Evolutionary conservation across 2,329 filamentous ascomycete species (phyloP).

Genomic region (Aureobasidium sp.): DNA sequence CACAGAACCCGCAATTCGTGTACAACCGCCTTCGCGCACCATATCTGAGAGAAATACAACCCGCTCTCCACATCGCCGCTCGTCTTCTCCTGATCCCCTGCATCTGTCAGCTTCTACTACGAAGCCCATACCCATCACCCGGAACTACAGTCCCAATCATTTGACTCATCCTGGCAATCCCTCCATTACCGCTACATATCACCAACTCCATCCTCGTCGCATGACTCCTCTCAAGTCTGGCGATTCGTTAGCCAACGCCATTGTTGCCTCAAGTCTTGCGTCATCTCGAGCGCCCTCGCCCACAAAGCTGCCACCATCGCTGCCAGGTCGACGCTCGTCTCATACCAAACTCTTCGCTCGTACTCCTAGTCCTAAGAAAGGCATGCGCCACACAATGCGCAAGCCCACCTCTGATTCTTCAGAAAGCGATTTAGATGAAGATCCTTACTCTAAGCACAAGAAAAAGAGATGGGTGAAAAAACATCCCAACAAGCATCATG

Average conservation of each 20-base stretch:
- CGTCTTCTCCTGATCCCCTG: conserved; percentile 28
- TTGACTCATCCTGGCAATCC: conserved; percentile 37
- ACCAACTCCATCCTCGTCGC: conserved; percentile 29
- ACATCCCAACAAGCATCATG: conserved; percentile 66
- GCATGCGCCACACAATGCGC: conserved; percentile 61
- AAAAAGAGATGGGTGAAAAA: conserved; percentile 52
- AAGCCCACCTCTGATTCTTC: conserved; percentile 33
- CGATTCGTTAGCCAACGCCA: conserved; percentile 63
- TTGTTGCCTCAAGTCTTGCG: conserved; percentile 67
- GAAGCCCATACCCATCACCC: conserved; percentile 44
- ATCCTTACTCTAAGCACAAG: conserved; percentile 44
- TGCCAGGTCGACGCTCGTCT: conserved; percentile 16
- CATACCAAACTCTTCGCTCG: conserved; percentile 30
- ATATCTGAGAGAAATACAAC: background rate
- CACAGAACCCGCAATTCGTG: background rate
- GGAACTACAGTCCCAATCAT: conserved; percentile 63
- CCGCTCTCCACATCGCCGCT: background rate
- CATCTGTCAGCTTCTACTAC: conserved; percentile 28
- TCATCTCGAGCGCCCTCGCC: conserved; percentile 40
- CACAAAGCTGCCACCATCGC: conserved; percentile 34
- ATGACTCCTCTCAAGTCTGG: conserved; percentile 48
- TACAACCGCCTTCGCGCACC: conserved; percentile 6
- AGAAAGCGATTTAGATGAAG: conserved; percentile 36
- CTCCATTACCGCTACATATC: conserved; percentile 29
- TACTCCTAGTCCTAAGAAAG: conserved; percentile 42